Evolutionary conservation across 1,139 yeast genomes (phyloP), one percentile per base, ranked within the genome.

Genomic region (Hemisphaericaspora lyxosophila): DNA sequence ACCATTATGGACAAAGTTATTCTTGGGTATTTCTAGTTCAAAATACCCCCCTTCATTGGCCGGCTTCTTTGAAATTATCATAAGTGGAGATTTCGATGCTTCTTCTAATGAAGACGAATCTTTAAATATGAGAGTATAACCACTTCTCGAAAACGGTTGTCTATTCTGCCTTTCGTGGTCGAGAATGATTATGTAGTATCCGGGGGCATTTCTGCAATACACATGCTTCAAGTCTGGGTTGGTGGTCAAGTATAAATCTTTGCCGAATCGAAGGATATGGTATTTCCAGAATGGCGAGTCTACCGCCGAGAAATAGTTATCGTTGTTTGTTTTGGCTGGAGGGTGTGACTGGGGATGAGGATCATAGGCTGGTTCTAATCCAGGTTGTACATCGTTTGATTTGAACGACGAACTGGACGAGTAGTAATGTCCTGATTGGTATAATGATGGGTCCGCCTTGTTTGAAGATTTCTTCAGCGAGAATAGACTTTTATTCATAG

Each of bases 201-300:
- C 79, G 0, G 85, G 85, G 0, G 76, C 83, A 49, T 68, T 65
- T 15, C 83, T 60, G 41, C 82, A 73, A 47, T 72, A 75, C 33
- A 74, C 56, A 50, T 79, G 84, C 43, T 73, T 70, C 24, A 66
- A 57, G 17, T 75, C 78, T 0, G 85, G 85, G 48, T 78, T 80
- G 1, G 85, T 80, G 2, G 84, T 72, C 20, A 80, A 51, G 48
- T 79, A 80, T 39, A 78, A 60, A 42, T 68, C 70, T 27, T 66
- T 67, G 4, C 80, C 78, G 36, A 76, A 60, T 37, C 64, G 68
- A 20, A 76, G 54, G 8, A 79, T 61, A 49, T 80, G 86, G 49
- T 78, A 80, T 50, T 80, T 80, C 84, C 85, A 79, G 48, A 75
- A 80, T 15, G 68, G 71, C 14, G 59, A 27, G 12, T 33, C 35